These are phyloP conservation scores for Spathaspora gorwiae DNA, from an alignment of 805 yeast genomes.

Conservation along the genomic window DNA sequence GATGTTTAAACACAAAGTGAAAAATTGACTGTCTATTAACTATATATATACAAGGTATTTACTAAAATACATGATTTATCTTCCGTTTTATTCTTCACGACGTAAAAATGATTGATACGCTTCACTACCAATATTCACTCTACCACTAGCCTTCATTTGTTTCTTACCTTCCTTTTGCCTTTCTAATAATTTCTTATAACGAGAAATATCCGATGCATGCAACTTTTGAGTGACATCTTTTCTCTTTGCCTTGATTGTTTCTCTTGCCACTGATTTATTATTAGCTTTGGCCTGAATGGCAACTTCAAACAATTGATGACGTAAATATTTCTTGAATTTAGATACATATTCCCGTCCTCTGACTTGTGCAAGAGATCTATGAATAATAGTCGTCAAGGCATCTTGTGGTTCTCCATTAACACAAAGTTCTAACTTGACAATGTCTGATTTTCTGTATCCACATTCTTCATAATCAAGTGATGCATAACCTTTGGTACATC, in stretches of 20 bases:
- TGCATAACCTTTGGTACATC: conserved; percentile 87
- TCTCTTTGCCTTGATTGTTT: conserved; percentile 87
- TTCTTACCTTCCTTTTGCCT: conserved; percentile 95
- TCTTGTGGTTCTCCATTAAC: conserved; percentile 89
- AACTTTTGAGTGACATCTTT: conserved; percentile 92
- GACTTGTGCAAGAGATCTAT: conserved; percentile 65
- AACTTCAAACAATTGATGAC: conserved; percentile 86
- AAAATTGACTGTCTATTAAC: background rate
- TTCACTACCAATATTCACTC: conserved; percentile 71
- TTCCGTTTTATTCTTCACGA: conserved; percentile 15
- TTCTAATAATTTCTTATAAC: conserved; percentile 81
- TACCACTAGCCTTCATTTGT: conserved; percentile 73
- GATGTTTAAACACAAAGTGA: background rate
- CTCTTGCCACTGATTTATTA: conserved; percentile 78
- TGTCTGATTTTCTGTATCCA: conserved; percentile 76
- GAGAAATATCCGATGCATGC: conserved; percentile 88
- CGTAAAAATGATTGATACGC: conserved; percentile 84
- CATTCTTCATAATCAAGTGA: conserved; percentile 92
- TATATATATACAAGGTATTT: conserved; percentile 6
- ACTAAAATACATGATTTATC: background rate
- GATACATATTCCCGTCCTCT: conserved; percentile 80
- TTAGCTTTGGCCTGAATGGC: conserved; percentile 87
- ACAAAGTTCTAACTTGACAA: conserved; percentile 81
- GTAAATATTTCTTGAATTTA: conserved; percentile 71
- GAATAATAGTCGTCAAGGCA: conserved; percentile 90